Base-by-base conservation (phyloP, 345 rosid species). In the Stellera chamaejasme region DNA sequence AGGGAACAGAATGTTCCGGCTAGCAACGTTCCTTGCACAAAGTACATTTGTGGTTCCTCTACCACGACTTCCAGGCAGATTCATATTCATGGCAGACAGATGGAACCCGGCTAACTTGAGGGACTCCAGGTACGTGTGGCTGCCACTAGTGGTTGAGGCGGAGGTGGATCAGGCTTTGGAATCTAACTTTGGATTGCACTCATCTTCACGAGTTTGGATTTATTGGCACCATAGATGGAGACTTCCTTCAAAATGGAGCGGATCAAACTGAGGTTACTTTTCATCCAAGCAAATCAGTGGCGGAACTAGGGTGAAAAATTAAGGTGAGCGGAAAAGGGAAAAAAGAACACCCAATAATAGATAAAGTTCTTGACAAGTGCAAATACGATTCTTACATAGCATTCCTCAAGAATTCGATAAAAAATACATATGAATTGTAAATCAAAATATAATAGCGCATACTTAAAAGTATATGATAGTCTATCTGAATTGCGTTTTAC, bases 201-300 rank as follows among this genome's bases (percentile, higher is more conserved):
- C 71, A 27, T 93, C 96, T 97, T 81, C 89, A 4, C 82, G 97
- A 63, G 94, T 88, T 27, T 93, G 96, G 8, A 86, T 93, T 51
- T 86, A 82, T 64, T 88, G 99, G 96, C 97, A 93, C 53, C 77
- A 75, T 63, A 93, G 78, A 70, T 93, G 99, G 99, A 79, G 73
- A 56, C 81, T 88, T 52, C 97, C 97, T 61, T 58, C 61, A 13
- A 65, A 59, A 28, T 57, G 64, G 77, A 76, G 71, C 27, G 59
- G 32, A 44, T 55, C 45, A 45, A 69, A 54, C 52, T 67, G 48
- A 77, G 48, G 51, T 54, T 50, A 51, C 45, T 61, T 57, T 44
- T 26, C 16, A 32, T 8, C 39, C 39, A 32, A 32, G 39, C 3
- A 5, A 32, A 19, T 19, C n/a, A n/a, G n/a, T n/a, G n/a, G n/a